A percentile compares a stretch with the other conserved stretches of the same genome.
Evolutionary conservation across 352 stramenopile species (phyloP).

Genomic region (Phytophthora macrochlamydospora): DNA sequence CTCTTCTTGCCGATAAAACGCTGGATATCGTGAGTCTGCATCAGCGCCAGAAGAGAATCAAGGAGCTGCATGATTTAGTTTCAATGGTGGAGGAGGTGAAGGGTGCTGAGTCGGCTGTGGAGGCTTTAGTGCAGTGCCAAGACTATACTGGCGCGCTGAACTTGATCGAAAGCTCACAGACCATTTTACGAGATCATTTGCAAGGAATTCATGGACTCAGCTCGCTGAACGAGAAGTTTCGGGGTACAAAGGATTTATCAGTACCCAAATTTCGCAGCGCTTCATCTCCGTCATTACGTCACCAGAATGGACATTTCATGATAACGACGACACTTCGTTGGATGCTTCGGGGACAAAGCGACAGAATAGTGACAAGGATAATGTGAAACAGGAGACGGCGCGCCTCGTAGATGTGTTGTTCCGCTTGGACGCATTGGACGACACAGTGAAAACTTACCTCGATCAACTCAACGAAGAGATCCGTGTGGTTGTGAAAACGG

Average conservation of each 20-base stretch:
- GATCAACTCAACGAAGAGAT: conserved; percentile 88
- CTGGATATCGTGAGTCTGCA: conserved; percentile 89
- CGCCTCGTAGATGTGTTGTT: conserved; percentile 76
- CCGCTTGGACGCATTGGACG: conserved; percentile 67
- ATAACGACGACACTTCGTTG: conserved; percentile 39
- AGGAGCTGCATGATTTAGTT: conserved; percentile 80
- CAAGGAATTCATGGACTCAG: conserved; percentile 80
- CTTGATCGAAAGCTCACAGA: conserved; percentile 77
- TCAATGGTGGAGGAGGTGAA: conserved; percentile 88
- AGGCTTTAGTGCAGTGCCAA: conserved; percentile 84
- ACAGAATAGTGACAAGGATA: conserved; percentile 39
- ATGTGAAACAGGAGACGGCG: conserved; percentile 49
- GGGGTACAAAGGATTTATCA: conserved; percentile 75
- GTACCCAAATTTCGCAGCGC: conserved; percentile 74
- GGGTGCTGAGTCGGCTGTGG: conserved; percentile 79
- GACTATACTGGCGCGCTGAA: conserved; percentile 83
- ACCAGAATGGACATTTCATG: conserved; percentile 82
- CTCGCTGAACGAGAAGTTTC: conserved; percentile 77
- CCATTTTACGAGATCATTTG: conserved; percentile 69
- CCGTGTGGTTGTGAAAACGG: conserved; percentile 87
- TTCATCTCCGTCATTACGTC: conserved; percentile 84
- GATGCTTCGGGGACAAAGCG: conserved; percentile 21
- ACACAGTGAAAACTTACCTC: conserved; percentile 78
- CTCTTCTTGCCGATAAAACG: conserved; percentile 82
- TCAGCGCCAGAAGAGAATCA: conserved; percentile 78